Evolutionary conservation across 768 basidiomycete species (phyloP).

Genomic region (Sporobolomyces pararoseus): DNA sequence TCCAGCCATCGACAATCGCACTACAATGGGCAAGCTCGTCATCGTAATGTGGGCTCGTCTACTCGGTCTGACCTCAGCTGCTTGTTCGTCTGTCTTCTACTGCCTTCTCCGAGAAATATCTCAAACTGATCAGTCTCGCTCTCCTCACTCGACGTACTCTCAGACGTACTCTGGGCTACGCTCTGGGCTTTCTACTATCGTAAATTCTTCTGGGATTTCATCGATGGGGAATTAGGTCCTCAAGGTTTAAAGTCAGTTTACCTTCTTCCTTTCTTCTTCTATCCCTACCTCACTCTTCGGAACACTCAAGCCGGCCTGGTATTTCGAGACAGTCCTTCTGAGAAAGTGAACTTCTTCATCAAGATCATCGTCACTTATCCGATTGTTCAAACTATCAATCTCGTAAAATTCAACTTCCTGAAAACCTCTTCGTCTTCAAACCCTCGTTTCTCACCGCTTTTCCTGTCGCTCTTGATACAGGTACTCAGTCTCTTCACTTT

Average conservation of each 20-base stretch:
- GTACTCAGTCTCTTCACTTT: constrained; percentile 60
- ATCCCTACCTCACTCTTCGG: not conserved
- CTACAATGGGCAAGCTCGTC: constrained; percentile 68
- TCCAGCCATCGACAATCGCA: not conserved
- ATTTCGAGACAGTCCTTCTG: constrained; percentile 56
- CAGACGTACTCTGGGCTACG: constrained; percentile 74
- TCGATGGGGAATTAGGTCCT: constrained; percentile 64
- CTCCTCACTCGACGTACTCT: not conserved
- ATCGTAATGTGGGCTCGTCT: constrained; percentile 73
- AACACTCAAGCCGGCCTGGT: too few relatives aligned
- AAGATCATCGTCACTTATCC: constrained; percentile 72
- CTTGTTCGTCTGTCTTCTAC: constrained; percentile 41
- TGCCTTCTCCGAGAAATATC: not conserved
- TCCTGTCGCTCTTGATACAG: not conserved
- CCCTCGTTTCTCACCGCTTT: not conserved
- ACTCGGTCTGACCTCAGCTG: constrained; percentile 45
- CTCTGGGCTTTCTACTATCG: constrained; percentile 78
- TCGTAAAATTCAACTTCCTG: constrained; percentile 47
- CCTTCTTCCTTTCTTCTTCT: not conserved
- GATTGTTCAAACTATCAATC: constrained; percentile 65
- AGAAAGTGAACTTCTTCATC: constrained; percentile 62
- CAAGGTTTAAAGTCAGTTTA: constrained; percentile 44
- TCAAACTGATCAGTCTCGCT: not conserved
- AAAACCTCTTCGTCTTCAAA: not conserved
- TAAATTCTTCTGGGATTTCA: constrained; percentile 96